Percentiles rank a stretch among this genome's conserved stretches.
These are phyloP conservation scores for Nemania sp. DNA, from an alignment of 2,329 filamentous ascomycete genomes.

Conservation along the genomic window DNA sequence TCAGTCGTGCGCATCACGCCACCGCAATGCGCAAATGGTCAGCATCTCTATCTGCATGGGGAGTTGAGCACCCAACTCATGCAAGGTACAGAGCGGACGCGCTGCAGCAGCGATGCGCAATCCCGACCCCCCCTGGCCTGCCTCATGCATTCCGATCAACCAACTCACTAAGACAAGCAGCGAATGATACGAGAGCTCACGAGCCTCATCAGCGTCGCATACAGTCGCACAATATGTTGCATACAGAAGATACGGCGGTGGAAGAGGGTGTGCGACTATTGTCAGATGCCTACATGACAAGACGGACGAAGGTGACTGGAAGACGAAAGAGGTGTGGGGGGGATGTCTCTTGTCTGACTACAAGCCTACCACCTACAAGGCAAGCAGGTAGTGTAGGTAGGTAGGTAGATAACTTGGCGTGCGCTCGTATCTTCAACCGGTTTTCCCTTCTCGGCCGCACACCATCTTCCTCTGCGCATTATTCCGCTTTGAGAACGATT, in stretches of 20 bases:
- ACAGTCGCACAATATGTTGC: constrained; percentile 24
- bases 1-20: constrained; percentile 13
- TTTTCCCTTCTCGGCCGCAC: constrained; percentile 31
- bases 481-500: constrained; percentile 24
- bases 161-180: constrained; percentile 29
- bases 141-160: constrained; percentile 33
- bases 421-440: constrained; percentile 31
- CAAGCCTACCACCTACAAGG: not conserved
- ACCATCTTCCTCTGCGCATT: constrained; percentile 35
- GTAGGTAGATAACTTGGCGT: constrained; percentile 9
- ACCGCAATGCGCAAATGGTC: constrained; percentile 8
- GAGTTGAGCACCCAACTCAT: constrained; percentile 23
- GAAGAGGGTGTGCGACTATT: constrained; percentile 31
- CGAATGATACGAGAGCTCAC: constrained; percentile 40
- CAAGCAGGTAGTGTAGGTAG: not conserved
- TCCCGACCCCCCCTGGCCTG: constrained; percentile 35
- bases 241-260: constrained; percentile 24
- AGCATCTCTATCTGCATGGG: not conserved
- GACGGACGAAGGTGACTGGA: constrained; percentile 9
- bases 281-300: constrained; percentile 39
- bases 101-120: constrained; percentile 31
- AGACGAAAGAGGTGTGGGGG: not conserved
- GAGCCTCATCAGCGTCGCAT: constrained; percentile 39
- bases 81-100: constrained; percentile 42
- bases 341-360: not conserved